Evolutionary conservation across 257 asterid genomes (phyloP), one percentile per base, ranked within the genome.

Genomic region (Capsicum pubescens): DNA sequence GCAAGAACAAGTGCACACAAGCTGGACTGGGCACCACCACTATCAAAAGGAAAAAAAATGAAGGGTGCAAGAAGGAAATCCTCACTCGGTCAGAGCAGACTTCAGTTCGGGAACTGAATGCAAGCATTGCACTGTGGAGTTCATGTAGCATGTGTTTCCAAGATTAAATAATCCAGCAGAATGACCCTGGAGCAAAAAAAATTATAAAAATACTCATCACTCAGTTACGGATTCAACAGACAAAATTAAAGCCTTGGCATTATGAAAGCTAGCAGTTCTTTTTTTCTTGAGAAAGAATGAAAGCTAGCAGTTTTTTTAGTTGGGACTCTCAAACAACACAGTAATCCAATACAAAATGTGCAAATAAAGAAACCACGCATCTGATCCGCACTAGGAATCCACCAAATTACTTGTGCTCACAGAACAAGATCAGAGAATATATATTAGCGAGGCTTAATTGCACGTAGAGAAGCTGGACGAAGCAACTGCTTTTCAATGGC

Each of bases 71-170:
- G 76, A 80, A 76, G 60, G 82, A 89, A 74, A 54, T 35, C 26
- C 97, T 86, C 86, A 97, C 99, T 90, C 85, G 67, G 89, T 61
- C 86, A 97, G 86, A 83, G 98, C 96, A 86, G 98, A 91, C 88
- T 95, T 95, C 91, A 97, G 85, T 87, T 97, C 99, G 42, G 99
- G 99, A 84, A 93, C 99, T 46, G 95, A 95, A 88, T 95, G 99
- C 89, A 97, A 87, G 89, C 99, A 97, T 83, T 97, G 99, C 54
- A 97, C 85, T 10, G 99, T 97, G 78, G 99, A 97, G 91, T 97
- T 97, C 99, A 97, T 97, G 86, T 97, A 97, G 87, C 99, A 97
- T 19, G 99, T 95, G 88, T 97, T 95, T 36, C 99, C 99, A 12
- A 97, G 93, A 90, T 97, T 97, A 72, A 91, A 87, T 84, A 97